phyloP scores from a whole-genome alignment of 345 rosid genomes.

The Salix dunnii region DNA sequence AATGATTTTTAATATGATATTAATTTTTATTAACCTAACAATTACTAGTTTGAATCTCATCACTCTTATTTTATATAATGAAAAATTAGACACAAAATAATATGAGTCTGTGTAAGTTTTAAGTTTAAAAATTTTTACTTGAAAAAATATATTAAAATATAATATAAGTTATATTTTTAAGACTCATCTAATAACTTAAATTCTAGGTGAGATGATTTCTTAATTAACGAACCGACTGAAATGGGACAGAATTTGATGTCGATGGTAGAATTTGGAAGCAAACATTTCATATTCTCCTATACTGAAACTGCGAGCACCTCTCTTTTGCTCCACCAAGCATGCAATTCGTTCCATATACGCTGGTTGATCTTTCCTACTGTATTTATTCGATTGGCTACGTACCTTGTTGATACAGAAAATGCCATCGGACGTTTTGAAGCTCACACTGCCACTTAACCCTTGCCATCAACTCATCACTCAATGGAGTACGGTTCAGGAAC shows the following conservation, averaged over 20 bases:
- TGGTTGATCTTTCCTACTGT: background rate
- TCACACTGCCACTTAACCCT: background rate
- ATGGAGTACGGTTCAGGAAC: background rate
- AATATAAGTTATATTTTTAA: too few species aligned
- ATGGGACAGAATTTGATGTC: slow-evolving; percentile 72
- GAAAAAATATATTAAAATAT: too few species aligned
- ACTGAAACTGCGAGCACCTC: slow-evolving; percentile 4
- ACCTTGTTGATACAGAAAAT: slow-evolving; percentile 11
- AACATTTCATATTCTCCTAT: slow-evolving; percentile 1
- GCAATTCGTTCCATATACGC: background rate
- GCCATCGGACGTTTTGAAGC: background rate
- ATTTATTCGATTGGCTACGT: background rate
- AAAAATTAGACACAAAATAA: too few species aligned
- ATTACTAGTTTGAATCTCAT: too few species aligned
- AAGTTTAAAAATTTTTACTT: too few species aligned
- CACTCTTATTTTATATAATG: too few species aligned
- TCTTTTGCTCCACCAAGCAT: background rate
- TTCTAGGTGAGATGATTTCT: too few species aligned
- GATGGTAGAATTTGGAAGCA: slow-evolving; percentile 53
- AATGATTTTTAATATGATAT: too few species aligned
- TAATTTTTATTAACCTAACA: too few species aligned
- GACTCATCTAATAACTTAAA: too few species aligned
- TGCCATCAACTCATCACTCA: background rate
- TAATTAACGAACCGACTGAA: too few species aligned
- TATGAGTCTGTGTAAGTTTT: too few species aligned